Evolutionary conservation across 352 stramenopile genomes (phyloP), one percentile per base, ranked within the genome.

Genomic region (Phytopythium cucurbitacearum): DNA sequence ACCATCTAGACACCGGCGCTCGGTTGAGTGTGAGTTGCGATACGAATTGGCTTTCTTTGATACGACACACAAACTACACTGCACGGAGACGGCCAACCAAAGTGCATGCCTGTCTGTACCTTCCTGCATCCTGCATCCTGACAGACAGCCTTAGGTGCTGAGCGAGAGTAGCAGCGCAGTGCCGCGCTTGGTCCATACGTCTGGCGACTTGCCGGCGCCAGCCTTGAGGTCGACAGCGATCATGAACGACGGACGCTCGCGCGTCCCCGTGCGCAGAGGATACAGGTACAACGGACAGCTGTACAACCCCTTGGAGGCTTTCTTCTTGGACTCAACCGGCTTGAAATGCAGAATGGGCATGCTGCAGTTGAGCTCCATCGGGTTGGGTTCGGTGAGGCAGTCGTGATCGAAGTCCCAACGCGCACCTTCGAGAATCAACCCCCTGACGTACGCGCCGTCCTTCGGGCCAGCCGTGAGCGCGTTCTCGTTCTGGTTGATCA

Each of bases 311-410:
- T 98, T 97, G 44, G 76, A 64, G 10, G 83, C 65, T 52, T 98
- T 98, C 58, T 97, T 97, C 66, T 98, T 98, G 49, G 71, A 82
- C 51, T 98, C 92, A 7, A 97, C 93, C 0, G 95, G 95, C 62
- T 97, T 97, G 70, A 98, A 98, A 55, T 98, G 94, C 47, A 98
- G 65, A 48, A 97, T 95, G 2, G 93, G 93, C 89, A 98, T 97
- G 16, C 51, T 57, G 51, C 71, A 92, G 51, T 95, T 73, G 13
- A 98, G 71, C 60, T 98, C 88, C 92, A 98, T 98, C 3, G 92
- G 92, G 15, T 94, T 67, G 0, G 92, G 87, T 56, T 98, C 92
- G 0, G 76, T 69, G 16, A 98, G 80, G 49, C 80, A 95, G 59
- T 91, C 86, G 51, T 96, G 79, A 51, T 96, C 90, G 35, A 93